phyloP scores from a whole-genome alignment of 1,284 basidiomycete species.

The Takashimella koratensis region DNA sequence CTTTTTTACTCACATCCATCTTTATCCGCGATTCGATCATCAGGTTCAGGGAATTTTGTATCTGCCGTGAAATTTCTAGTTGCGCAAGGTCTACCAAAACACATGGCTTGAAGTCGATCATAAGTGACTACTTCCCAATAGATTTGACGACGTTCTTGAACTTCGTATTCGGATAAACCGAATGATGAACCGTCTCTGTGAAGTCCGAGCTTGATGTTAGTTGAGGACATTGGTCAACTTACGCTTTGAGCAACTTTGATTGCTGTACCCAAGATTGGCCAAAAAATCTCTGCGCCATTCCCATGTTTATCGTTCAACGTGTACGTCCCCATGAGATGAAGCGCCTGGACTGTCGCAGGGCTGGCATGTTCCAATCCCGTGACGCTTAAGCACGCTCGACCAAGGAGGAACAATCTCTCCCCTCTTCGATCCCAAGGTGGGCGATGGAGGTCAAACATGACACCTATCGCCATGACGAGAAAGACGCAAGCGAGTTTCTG shows the following conservation, averaged over 20 bases:
- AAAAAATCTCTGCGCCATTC: constrained; percentile 46
- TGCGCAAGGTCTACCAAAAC: constrained; percentile 44
- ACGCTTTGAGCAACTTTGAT: constrained; percentile 42
- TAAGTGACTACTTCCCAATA: constrained; percentile 49
- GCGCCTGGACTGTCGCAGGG: constrained; percentile 44
- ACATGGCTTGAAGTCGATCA: constrained; percentile 45
- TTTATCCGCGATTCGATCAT: constrained; percentile 24
- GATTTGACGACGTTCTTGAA: constrained; percentile 42
- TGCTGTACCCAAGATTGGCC: constrained; percentile 47
- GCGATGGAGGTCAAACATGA: constrained; percentile 43
- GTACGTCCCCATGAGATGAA: constrained; percentile 44
- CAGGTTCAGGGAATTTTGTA: constrained; percentile 35
- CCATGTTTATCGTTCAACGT: constrained; percentile 44
- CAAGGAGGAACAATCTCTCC: constrained; percentile 38
- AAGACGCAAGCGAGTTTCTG: constrained; percentile 49
- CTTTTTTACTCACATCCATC: constrained; percentile 31
- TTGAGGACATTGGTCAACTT: constrained; percentile 3
- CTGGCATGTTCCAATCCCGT: constrained; percentile 39
- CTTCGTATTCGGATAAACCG: constrained; percentile 40
- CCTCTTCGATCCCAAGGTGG: constrained; percentile 42
- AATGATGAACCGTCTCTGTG: constrained; percentile 46
- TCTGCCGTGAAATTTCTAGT: constrained; percentile 36
- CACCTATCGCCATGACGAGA: constrained; percentile 46
- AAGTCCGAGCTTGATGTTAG: constrained; percentile 45
- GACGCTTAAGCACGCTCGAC: constrained; percentile 39